Base-by-base conservation (phyloP, 768 basidiomycete genomes). In the Rhizopogon sp. region DNA sequence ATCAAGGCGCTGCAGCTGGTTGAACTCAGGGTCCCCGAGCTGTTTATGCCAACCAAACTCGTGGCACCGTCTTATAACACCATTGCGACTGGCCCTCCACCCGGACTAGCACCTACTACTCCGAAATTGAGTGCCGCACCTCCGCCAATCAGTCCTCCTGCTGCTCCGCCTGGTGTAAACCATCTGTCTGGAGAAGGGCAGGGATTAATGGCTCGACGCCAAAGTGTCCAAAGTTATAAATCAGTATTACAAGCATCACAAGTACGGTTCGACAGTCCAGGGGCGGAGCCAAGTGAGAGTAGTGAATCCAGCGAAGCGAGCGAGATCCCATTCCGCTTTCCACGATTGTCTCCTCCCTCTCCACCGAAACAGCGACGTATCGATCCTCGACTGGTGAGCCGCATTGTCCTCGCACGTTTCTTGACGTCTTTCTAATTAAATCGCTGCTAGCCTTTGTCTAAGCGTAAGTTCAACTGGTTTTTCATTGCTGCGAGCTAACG, bases 21-120 rank as follows among this genome's bases (percentile, higher is more conserved):
- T 3, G 70, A 72, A 31, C 66, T 85, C 57, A 72, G 69, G 16
- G 74, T 84, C 52, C 77, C 82, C 25, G 75, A 82, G 53, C 74
- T 88, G 41, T 88, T 88, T 64, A 74, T 87, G 59, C 39, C 76
- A 20, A 72, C 81, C 53, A 87, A 85, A 70, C 73, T 84, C 16
- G 70, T 63, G 2, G 52, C 66, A 31, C 60, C 55, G 6, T 60
- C 62, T 58, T 72, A 65, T 52, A 66, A 37, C 9, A 58, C 62
- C 20, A 62, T 68, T 52, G 62, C 59, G 4, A 58, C 61, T 22
- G 57, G 57, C 33, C 61, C 69, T 0, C 69, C 65, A 10, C 67
- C 67, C 5, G 67, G 67, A 17, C 55, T 68, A 5, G 52, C 25
- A 3, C 53, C 67, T 44, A 8, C 41, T 8, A 39, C 54, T 7